Percentiles rank a stretch among this genome's conserved stretches.
phyloP scores from a whole-genome alignment of 1,284 basidiomycete genomes.

The Ceratobasidium theobromae region DNA sequence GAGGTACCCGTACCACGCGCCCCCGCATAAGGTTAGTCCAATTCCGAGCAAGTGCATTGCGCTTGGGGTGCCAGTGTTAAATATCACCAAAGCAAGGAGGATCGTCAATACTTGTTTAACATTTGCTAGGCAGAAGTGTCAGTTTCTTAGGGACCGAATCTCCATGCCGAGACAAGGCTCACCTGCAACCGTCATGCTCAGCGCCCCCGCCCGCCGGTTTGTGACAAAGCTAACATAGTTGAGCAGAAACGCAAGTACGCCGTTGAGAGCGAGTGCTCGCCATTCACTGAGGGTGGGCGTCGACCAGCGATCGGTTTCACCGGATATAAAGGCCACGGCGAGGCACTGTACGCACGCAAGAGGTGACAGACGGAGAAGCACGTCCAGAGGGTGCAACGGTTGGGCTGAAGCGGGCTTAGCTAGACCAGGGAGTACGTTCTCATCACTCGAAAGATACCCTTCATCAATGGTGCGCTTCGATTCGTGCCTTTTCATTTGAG shows the following conservation, averaged over 20 bases:
- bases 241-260: slow-evolving; percentile 81
- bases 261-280: slow-evolving; percentile 64
- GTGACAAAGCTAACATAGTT: slow-evolving; percentile 92
- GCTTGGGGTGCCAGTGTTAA: slow-evolving; percentile 75
- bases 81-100: slow-evolving; percentile 78
- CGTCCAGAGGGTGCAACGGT: slow-evolving; percentile 78
- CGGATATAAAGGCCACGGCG: slow-evolving; percentile 69
- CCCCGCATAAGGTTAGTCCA: slow-evolving; percentile 75
- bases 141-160: background rate
- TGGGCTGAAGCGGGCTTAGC: slow-evolving; percentile 36
- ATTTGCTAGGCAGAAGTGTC: slow-evolving; percentile 57
- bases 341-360: slow-evolving; percentile 87
- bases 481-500: no score
- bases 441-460: slow-evolving; percentile 7
- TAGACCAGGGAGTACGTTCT: background rate
- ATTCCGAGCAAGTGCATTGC: slow-evolving; percentile 75
- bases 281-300: slow-evolving; percentile 43
- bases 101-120: slow-evolving; percentile 95
- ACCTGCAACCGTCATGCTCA: slow-evolving; percentile 89
- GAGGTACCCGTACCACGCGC: slow-evolving; percentile 78
- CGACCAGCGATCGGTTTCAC: slow-evolving; percentile 71
- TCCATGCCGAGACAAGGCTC: slow-evolving; percentile 41
- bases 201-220: slow-evolving; percentile 82
- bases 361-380: slow-evolving; percentile 81
- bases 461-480: slow-evolving; percentile 2